Evolutionary conservation across 2,329 filamentous ascomycete species (phyloP), one percentile per base, ranked within the genome.

Genomic region (Cercospora canescens): DNA sequence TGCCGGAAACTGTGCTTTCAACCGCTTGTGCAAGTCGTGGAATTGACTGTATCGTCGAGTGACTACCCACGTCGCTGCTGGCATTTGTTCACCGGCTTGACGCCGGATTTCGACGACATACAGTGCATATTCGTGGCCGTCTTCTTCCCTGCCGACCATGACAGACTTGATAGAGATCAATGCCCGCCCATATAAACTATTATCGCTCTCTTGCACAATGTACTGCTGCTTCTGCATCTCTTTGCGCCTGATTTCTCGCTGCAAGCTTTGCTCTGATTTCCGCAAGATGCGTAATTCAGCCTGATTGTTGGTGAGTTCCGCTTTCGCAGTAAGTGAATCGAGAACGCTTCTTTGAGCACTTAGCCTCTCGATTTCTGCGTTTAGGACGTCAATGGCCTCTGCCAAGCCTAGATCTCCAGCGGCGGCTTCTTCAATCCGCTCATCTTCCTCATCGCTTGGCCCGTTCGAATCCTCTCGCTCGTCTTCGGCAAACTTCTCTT

Each of bases 171-270:
- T 97, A 72, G 87, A 91, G 73, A 98, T 88, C 0, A 89, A 92
- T 2, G 95, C 94, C 18, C 94, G 91, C 2, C 95, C 95, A 74
- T 96, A 98, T 26, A 99, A 84, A 77, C 93, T 97, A 78, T 97
- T 99, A 77, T 99, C 96, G 75, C 93, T 97, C 79, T 99, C 95
- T 79, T 99, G 95, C 7, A 98, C 89, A 54, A 96, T 92, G 73
- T 99, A 99, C 77, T 99, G 96, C 78, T 97, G 95, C 60, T 94
- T 87, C 77, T 99, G 95, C 75, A 99, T 86, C 79, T 98, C 94
- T 77, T 98, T 99, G 35, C 94, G 89, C 64, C 93, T 88, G 62
- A 98, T 93, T 78, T 99, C 95, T 70, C 95, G 87, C 74, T 96
- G 91, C 64, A 99, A 82, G 78, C 95, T 99, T 34, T 93, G 90